Evolutionary conservation across 441 rosid genomes (phyloP), one percentile per base, ranked within the genome.

Genomic region (Erysimum cheiri): DNA sequence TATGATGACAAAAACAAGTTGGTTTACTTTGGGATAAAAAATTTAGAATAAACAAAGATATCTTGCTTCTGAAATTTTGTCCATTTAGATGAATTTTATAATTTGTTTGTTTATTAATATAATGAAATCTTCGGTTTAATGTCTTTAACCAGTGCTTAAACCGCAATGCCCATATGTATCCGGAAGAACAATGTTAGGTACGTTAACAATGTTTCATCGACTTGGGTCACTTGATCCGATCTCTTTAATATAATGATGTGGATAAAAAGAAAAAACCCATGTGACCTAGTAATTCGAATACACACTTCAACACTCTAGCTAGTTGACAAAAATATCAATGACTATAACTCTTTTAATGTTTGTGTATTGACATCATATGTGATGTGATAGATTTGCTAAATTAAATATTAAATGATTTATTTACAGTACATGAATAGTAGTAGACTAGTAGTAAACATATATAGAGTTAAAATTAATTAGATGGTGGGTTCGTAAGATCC

Each of bases 401-500:
- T 22, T 22, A 22, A 4, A 37, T 10, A 40, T 7, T 19, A 46
- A 9, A 44, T 4, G 17, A 41, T 54, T 52, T 40, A 19, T 17
- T 31, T 11, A 41, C 33, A 37, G 6, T 39, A 13, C 31, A 32
- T 43, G 47, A 6, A 29, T 17, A 28, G 14, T 39, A 15, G 36
- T 72, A 49, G 39, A 57, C 36, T n/a, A n/a, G n/a, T n/a, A n/a
- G n/a, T n/a, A n/a, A n/a, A n/a, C n/a, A n/a, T n/a, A n/a, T n/a
- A 48, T 7, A 49, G 19, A 47, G 26, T 15, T 59, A 29, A 11
- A 19, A 46, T 66, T 40, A 31, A 73, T 41, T 5, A 17, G 62
- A 59, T 22, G 37, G 10, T 60, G 36, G 54, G 31, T 75, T 69
- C 48, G 78, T 40, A 69, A 75, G 75, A 64, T 75, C 75, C 79